Evolutionary conservation across 1,139 yeast genomes (phyloP), one percentile per base, ranked within the genome.

Genomic region (Taphrina confusa): DNA sequence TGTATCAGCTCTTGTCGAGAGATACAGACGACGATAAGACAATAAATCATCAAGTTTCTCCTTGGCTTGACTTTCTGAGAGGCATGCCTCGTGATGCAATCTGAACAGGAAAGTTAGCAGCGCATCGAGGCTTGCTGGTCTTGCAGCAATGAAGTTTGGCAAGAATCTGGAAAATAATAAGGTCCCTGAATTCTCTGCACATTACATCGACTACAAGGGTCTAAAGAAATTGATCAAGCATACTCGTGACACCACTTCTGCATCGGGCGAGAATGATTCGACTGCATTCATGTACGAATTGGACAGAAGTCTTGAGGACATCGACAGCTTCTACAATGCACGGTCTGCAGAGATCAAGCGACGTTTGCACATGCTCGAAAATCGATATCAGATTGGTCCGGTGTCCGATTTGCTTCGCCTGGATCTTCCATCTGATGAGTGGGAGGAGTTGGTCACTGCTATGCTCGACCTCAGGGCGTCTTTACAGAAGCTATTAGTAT

Each of bases 191-290:
- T 54, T 54, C 31, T 37, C 46, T n/a, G 77, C 78, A 51, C 81
- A 80, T 68, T 91, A 92, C 70, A 81, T 91, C 78, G 87, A 89
- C 74, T 92, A 92, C 74, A 92, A 91, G 72, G 83, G 80, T 60
- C 78, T 92, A 67, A 92, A 92, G 75, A 85, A 86, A 70, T 80
- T 83, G 67, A 87, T 91, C 73, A 88, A 88, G 71, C 52, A 33
- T 14, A 16, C 18, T 9, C 34, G 50, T 12, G 75, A 74, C 22
- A 63, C 66, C 4, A 55, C 23, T 18, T 52, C 2, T 65, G 71
- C 14, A 77, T 76, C 68, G 31, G 63, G 25, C 67, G 68, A 63
- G 39, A 72, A 46, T 42, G 65, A 61, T 25, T 27, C 40, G 42
- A 42, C 57, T 9, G 81, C 81, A 27, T 91, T 91, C 73, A 88